Evolutionary conservation across 192 early-diverging fungal genomes (phyloP), one percentile per base, ranked within the genome.

Genomic region (Coemansia sp.): DNA sequence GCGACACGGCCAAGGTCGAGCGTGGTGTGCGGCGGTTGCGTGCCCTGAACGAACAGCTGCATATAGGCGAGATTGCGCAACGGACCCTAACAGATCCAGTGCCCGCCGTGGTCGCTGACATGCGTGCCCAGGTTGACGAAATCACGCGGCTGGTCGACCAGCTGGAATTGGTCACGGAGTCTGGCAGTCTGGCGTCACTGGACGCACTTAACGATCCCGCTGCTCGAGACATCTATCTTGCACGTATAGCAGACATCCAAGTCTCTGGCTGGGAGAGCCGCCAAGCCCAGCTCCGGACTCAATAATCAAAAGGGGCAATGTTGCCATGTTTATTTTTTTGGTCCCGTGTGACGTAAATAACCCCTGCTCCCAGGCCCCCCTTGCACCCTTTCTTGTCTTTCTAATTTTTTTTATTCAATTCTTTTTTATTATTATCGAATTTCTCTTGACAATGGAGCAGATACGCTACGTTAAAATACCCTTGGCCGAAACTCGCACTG

Each of bases 401-500:
- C 5, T 50, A 5, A 52, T 42, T 47, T 49, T 66, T 17, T 42
- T 61, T 47, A 35, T 60, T 62, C 33, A 35, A 62, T 63, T 40
- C 39, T 32, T 63, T 40, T 23, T 8, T 46, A n/a, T 37, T 64
- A 4, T 53, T 53, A 55, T 53, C 21, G 32, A 26, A 62, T 62
- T 53, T 28, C 21, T 32, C 52, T 69, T 55, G 52, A 13, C 37
- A n/a, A 82, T 82, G 80, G 80, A 82, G 69, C 75, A 82, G 65
- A 82, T 82, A 33, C 80, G 80, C 57, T 82, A 82, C 44, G 80
- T 82, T 19, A 82, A 82, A 66, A 77, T 82, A 42, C 80, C 80
- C 26, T 40, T 59, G 5, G 55, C 75, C 4, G 80, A 82, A 40
- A 74, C 72, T 6, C 75, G 80, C 19, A 74, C 74, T 28, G 72